Conservation (phyloP, 2,329 filamentous ascomycete species). For the Colletotrichum karsti region DNA sequence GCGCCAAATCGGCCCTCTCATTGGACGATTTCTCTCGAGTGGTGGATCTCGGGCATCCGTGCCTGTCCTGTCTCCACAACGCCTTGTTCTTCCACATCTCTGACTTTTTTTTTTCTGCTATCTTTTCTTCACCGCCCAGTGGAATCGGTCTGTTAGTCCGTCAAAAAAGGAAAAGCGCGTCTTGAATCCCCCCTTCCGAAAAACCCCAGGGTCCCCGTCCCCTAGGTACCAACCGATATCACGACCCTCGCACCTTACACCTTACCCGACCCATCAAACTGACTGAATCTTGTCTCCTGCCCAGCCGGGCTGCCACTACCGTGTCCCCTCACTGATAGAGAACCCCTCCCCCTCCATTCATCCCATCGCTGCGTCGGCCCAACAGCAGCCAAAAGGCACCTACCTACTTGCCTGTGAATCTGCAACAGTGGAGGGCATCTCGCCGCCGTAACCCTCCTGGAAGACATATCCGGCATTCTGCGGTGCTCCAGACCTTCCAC, state of each 20-base stretch:
- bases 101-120: background rate
- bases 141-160: background rate
- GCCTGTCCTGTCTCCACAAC: background rate
- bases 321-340: background rate
- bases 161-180: background rate
- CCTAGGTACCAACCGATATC: background rate
- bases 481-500: background rate
- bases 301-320: background rate
- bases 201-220: background rate
- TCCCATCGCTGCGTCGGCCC: background rate
- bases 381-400: too few relatives aligned
- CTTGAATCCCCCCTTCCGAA: background rate
- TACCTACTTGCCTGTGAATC: background rate
- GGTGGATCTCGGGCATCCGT: conserved; percentile 5
- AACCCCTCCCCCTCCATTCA: background rate
- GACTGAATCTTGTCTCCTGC: background rate
- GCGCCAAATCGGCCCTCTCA: background rate
- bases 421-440: background rate
- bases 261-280: background rate
- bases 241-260: background rate
- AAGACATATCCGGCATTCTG: background rate
- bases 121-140: conserved; percentile 17
- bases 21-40: background rate
- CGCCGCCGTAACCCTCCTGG: conserved; percentile 2
- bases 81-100: background rate